phyloP scores from a whole-genome alignment of 208 protist species.

The Leishmania lainsoni region DNA sequence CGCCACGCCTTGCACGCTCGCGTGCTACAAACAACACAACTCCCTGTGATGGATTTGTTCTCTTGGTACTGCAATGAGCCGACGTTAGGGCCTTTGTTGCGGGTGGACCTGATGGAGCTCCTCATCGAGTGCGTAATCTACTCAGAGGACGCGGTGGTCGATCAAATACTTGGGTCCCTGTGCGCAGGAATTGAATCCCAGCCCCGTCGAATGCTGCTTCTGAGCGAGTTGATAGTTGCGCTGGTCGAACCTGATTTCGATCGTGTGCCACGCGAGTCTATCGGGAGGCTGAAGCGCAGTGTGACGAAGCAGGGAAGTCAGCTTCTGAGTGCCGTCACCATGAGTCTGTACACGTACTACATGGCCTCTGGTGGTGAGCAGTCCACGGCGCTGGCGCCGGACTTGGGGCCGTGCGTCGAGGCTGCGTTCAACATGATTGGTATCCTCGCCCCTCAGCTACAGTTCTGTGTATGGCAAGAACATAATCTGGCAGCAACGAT shows the following conservation, averaged over 20 bases:
- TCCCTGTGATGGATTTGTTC: slow-evolving; percentile 70
- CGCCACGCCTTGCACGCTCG: slow-evolving; percentile 44
- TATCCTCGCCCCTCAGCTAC: slow-evolving; percentile 34
- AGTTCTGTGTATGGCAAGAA: slow-evolving; percentile 51
- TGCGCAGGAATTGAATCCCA: slow-evolving; percentile 21
- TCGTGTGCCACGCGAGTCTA: slow-evolving; percentile 50
- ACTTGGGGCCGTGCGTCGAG: slow-evolving; percentile 36
- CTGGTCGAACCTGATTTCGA: slow-evolving; percentile 57
- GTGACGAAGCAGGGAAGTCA: slow-evolving; percentile 23
- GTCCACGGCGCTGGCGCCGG: slow-evolving; percentile 25
- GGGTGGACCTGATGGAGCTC: slow-evolving; percentile 58
- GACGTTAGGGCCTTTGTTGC: slow-evolving; percentile 49
- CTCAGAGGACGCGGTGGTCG: slow-evolving; percentile 29
- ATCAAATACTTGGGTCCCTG: slow-evolving; percentile 10
- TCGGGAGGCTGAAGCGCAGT: slow-evolving; percentile 36
- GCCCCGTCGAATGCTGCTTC: slow-evolving; percentile 45
- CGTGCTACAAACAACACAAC: slow-evolving; percentile 22
- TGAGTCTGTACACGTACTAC: slow-evolving; percentile 64
- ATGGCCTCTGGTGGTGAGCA: slow-evolving; percentile 45
- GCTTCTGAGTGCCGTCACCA: slow-evolving; percentile 46
- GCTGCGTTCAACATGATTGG: slow-evolving; percentile 43
- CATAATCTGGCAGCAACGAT: slow-evolving; percentile 57
- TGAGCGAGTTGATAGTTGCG: slow-evolving; percentile 44
- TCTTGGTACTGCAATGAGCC: slow-evolving; percentile 75
- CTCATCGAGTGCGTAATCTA: slow-evolving; percentile 66